Evolutionary conservation across 306 rosid species (phyloP), one percentile per base, ranked within the genome.

Genomic region (Malus orientalis): DNA sequence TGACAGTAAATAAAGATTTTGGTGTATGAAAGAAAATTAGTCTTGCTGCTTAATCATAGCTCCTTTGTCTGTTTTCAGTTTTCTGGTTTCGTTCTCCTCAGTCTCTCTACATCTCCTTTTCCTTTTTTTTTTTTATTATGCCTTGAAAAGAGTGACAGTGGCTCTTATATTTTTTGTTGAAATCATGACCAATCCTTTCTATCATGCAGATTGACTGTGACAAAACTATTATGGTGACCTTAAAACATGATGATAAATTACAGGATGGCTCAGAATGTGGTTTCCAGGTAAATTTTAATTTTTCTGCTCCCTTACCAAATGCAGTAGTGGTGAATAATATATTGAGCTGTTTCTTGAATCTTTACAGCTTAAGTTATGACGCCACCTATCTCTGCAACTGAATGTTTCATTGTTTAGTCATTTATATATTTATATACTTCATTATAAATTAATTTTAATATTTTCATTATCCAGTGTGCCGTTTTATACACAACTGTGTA

Each of bases 211-310:
- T 95, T 85, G 99, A 95, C 83, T 95, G 97, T 82, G 99, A 95
- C 91, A 95, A 95, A 81, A 88, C 92, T 79, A 87, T 95, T 77
- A 87, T 95, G 97, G 97, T 91, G 71, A 83, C 92, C 66, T 78
- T 95, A 82, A 95, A 95, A 81, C 97, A 95, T 11, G 99, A 95
- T 71, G 99, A 95, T 79, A 95, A 95, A 86, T 88, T 95, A 81
- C 97, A 89, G 85, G 99, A 95, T 83, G 99, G 99, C 78, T 85
- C 97, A 62, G 99, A 95, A 83, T 95, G 97, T 85, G 82, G 96
- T 79, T 89, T 95, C 86, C 99, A 95, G 99, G 99, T 92, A 90
- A 53, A 51, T 64, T 49, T 53, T 63, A 75, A 49, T 5, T 49
- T 55, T 80, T 82, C 54, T 73, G 72, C 75, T 74, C 61, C 55